Evolutionary conservation across 192 early-diverging fungal genomes (phyloP), one percentile per base, ranked within the genome.

Genomic region (Backusella circina): DNA sequence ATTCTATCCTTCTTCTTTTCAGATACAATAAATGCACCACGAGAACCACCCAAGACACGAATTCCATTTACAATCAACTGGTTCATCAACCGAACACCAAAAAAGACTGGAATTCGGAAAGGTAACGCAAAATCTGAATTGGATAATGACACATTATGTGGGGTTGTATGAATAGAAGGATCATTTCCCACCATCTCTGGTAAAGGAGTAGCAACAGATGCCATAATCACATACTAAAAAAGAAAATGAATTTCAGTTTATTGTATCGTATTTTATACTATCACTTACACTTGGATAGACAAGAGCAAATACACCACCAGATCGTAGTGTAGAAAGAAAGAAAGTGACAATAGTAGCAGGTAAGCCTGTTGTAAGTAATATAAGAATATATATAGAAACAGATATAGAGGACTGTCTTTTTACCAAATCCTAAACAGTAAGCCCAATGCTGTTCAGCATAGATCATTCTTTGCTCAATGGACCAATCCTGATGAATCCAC

Each of bases 251-350:
- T 61, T 65, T 10, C 44, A 28, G 21, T 31, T 64, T 50, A 8
- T 8, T 23, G 8, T 8, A 18, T 16, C n/a, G n/a, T 39, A 5
- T 13, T 21, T 61, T 6, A 41, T 13, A 33, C 32, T 7, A 39
- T n/a, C n/a, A 75, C 76, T 77, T 78, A 82, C 80, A 65, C 76
- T 71, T 30, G 80, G 80, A 50, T 77, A 82, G 15, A 82, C 47
- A 1, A 82, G 30, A 10, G 80, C 72, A 73, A 78, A 82, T 5
- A 78, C 65, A 16, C 69, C 80, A 39, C 64, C 73, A 10, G 80
- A 70, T 12, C 73, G 37, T 15, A 82, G 28, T 0, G 73, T 39
- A 15, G 80, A 78, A 18, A 78, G 36, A 65, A 82, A 82, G 57
- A 75, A 82, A 0, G 80, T 82, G n/a, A 75, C 16, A 15, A 57